Evolutionary conservation across 2,329 filamentous ascomycete genomes (phyloP).

Genomic region (Colletotrichum aenigma): DNA sequence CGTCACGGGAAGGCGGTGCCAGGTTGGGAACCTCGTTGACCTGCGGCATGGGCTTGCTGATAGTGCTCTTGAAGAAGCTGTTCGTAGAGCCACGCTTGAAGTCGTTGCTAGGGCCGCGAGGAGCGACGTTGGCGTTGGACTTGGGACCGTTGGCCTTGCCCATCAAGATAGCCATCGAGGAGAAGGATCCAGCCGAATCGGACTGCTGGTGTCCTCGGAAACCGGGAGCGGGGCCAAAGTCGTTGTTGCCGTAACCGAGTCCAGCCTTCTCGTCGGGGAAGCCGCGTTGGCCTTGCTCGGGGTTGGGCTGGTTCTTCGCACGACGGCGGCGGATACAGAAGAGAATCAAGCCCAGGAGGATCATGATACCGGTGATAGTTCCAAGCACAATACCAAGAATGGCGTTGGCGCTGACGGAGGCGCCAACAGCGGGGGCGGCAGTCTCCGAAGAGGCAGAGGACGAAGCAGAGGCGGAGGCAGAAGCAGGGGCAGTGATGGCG

Average conservation of each 20-base stretch:
- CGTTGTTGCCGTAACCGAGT: constrained; percentile 48
- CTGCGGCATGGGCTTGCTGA: constrained; percentile 65
- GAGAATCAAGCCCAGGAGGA: constrained; percentile 74
- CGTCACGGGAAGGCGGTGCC: constrained; percentile 28
- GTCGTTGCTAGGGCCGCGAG: constrained; percentile 54
- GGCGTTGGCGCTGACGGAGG: constrained; percentile 42
- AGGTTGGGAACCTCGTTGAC: constrained; percentile 35
- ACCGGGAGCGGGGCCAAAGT: constrained; percentile 25
- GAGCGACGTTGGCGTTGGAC: constrained; percentile 36
- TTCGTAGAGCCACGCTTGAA: constrained; percentile 55
- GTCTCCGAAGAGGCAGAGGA: constrained; percentile 1
- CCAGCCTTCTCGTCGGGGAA: constrained; percentile 61
- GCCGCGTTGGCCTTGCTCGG: constrained; percentile 48
- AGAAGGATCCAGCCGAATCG: constrained; percentile 61
- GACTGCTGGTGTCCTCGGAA: constrained; percentile 58
- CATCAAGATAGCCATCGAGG: constrained; percentile 69
- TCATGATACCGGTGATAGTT: constrained; percentile 75
- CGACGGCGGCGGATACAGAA: constrained; percentile 65
- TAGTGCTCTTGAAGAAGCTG: constrained; percentile 65
- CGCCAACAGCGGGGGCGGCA: constrained; percentile 23
- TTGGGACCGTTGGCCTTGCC: constrained; percentile 41
- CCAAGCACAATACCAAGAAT: constrained; percentile 85
- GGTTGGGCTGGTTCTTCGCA: constrained; percentile 58
- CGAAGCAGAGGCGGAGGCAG: constrained; percentile 29
- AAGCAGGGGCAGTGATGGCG: constrained; percentile 27